These are phyloP conservation scores for Penicillium occitanis DNA, from an alignment of 2,329 filamentous ascomycete species.

Conservation along the genomic window DNA sequence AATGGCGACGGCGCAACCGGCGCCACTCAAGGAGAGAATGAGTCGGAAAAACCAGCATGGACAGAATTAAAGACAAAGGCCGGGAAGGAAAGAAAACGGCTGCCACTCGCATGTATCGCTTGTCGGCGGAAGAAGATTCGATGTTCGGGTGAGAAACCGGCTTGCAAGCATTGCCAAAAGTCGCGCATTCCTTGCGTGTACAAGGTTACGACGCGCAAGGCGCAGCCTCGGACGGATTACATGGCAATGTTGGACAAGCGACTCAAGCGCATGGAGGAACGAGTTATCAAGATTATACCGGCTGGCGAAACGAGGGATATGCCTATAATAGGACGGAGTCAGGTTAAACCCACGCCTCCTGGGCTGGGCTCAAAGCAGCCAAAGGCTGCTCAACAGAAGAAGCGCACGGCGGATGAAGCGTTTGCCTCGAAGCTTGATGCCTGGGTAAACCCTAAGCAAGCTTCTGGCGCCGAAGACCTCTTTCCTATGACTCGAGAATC, in stretches of 20 bases:
- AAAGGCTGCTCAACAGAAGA: conserved; percentile 59
- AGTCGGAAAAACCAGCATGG: conserved; percentile 65
- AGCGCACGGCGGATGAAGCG: conserved; percentile 81
- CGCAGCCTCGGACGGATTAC: conserved; percentile 91
- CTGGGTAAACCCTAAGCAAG: conserved; percentile 67
- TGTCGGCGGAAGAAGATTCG: conserved; percentile 97
- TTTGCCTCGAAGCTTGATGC: conserved; percentile 78
- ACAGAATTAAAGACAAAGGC: conserved; percentile 86
- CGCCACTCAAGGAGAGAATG: conserved; percentile 48
- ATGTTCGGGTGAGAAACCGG: conserved; percentile 95
- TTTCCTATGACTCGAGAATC: conserved; percentile 57
- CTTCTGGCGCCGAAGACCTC: conserved; percentile 49
- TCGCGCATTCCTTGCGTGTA: conserved; percentile 96
- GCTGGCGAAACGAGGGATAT: conserved; percentile 75
- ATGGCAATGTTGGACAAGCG: conserved; percentile 99
- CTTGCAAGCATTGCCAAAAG: conserved; percentile 91
- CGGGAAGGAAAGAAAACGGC: conserved; percentile 89
- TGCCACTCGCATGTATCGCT: conserved; percentile 92
- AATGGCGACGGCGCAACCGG: conserved; percentile 25
- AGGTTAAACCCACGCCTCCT: conserved; percentile 75
- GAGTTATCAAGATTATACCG: conserved; percentile 92
- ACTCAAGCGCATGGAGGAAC: conserved; percentile 94
- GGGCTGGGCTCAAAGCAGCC: conserved; percentile 57
- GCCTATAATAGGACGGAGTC: conserved; percentile 69
- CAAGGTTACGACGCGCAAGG: conserved; percentile 92